Conservation (phyloP, 2,329 filamentous ascomycete genomes). For the Epichloe sp. region DNA sequence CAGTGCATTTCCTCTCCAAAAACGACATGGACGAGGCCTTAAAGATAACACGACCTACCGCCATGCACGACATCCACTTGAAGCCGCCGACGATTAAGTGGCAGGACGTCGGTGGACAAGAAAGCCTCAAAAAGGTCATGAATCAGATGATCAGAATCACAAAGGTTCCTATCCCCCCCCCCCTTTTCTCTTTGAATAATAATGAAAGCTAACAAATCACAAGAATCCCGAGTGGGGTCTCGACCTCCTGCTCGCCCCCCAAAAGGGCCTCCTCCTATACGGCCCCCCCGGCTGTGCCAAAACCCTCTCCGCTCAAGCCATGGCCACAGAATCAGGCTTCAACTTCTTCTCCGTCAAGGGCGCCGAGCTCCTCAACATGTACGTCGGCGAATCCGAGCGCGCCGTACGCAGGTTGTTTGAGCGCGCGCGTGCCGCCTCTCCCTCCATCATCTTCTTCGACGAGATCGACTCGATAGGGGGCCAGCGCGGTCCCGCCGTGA, state of each 20-base stretch:
- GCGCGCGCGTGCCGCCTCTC: slow-evolving; percentile 71
- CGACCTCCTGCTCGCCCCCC: slow-evolving; percentile 37
- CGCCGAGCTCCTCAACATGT: slow-evolving; percentile 89
- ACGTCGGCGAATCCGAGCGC: slow-evolving; percentile 87
- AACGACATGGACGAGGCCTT: slow-evolving; percentile 54
- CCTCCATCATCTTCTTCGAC: slow-evolving; percentile 93
- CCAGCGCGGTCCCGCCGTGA: slow-evolving; percentile 26
- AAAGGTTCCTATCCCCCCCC: slow-evolving; percentile 11
- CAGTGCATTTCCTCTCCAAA: slow-evolving; percentile 19
- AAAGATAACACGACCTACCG: slow-evolving; percentile 59
- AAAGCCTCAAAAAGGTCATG: slow-evolving; percentile 54
- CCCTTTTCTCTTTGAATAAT: background rate
- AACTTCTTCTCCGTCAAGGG: slow-evolving; percentile 95
- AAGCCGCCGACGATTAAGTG: slow-evolving; percentile 78
- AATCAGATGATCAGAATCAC: slow-evolving; percentile 34
- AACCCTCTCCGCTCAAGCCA: slow-evolving; percentile 79
- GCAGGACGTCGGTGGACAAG: slow-evolving; percentile 79
- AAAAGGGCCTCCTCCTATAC: slow-evolving; percentile 78
- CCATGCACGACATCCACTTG: slow-evolving; percentile 80
- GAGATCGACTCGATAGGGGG: slow-evolving; percentile 81
- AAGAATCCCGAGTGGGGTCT: slow-evolving; percentile 18
- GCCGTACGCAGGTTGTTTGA: slow-evolving; percentile 75
- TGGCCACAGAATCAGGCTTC: slow-evolving; percentile 79
- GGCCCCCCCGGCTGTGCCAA: slow-evolving; percentile 92
- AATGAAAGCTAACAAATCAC: background rate